phyloP scores from a whole-genome alignment of 352 stramenopile genomes.

The Pythium grandisporangium region DNA sequence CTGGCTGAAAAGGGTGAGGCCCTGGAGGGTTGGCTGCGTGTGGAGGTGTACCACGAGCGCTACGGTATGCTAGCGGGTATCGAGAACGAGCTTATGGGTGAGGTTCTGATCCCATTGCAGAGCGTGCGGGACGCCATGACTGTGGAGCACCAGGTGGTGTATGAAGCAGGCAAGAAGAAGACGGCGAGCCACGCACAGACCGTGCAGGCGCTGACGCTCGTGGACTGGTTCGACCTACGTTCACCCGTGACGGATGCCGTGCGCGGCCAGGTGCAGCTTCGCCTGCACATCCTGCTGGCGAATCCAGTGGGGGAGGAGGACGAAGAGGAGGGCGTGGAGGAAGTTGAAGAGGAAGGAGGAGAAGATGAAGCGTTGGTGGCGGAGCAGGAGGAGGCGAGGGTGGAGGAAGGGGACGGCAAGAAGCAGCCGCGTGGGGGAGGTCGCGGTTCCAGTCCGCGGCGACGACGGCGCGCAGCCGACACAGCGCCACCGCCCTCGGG shows the following conservation, averaged over 20 bases:
- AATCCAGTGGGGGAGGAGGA: constrained; percentile 26
- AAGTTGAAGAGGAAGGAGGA: too few species aligned
- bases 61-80: constrained; percentile 74
- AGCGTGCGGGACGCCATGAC: constrained; percentile 56
- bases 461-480: constrained; percentile 27
- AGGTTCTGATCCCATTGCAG: constrained; percentile 63
- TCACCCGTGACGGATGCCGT: constrained; percentile 45
- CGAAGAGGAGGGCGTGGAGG: constrained; percentile 13
- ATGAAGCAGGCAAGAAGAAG: constrained; percentile 14
- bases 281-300: constrained; percentile 55
- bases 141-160: constrained; percentile 45
- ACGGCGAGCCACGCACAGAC: constrained; percentile 16
- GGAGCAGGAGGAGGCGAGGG: too few species aligned
- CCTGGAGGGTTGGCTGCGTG: constrained; percentile 52
- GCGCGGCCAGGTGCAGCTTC: constrained; percentile 65
- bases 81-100: constrained; percentile 63
- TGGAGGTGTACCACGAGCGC: constrained; percentile 68
- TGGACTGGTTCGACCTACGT: constrained; percentile 75
- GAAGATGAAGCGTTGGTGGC: constrained; percentile 13
- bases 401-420: too few species aligned
- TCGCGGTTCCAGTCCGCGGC: constrained; percentile 16
- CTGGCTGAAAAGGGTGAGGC: constrained; percentile 17
- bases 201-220: constrained; percentile 54
- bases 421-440: too few species aligned
- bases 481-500: constrained; percentile 31